These are phyloP conservation scores for Phaeosphaeria sp. DNA, from an alignment of 2,329 filamentous ascomycete species.

Conservation along the genomic window DNA sequence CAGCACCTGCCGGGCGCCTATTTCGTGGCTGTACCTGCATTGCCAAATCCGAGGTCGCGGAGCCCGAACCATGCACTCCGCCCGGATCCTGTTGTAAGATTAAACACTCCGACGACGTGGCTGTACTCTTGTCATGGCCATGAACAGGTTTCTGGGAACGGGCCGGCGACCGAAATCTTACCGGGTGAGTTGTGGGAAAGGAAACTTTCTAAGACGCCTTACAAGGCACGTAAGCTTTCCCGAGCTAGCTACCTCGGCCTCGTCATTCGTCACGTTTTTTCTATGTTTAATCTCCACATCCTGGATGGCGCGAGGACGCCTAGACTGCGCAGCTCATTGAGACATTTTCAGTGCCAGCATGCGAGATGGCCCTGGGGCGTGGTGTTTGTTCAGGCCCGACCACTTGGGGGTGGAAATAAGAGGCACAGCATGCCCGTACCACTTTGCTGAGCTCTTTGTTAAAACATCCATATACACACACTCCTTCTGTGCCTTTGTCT, in stretches of 20 bases:
- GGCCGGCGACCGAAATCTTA: slow-evolving; percentile 6
- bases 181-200: background rate
- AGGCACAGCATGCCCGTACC: slow-evolving; percentile 3
- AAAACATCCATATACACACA: background rate
- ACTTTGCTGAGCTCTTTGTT: background rate
- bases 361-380: background rate
- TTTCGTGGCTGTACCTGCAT: slow-evolving; percentile 8
- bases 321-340: slow-evolving; percentile 2
- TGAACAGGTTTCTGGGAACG: slow-evolving; percentile 1
- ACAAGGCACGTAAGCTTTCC: background rate
- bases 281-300: slow-evolving; percentile 9
- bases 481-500: background rate
- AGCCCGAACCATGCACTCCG: background rate
- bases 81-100: slow-evolving; percentile 1
- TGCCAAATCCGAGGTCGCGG: background rate
- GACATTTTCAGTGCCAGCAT: slow-evolving; percentile 1
- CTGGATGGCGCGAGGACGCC: background rate
- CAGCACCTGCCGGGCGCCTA: background rate
- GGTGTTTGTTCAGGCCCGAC: background rate
- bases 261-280: slow-evolving; percentile 3
- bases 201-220: background rate
- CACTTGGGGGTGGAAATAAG: slow-evolving; percentile 4
- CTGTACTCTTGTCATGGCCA: background rate
- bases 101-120: slow-evolving; percentile 1
- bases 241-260: background rate